Evolutionary conservation across 352 stramenopile species (phyloP), one percentile per base, ranked within the genome.

Genomic region (Phytophthora pini): DNA sequence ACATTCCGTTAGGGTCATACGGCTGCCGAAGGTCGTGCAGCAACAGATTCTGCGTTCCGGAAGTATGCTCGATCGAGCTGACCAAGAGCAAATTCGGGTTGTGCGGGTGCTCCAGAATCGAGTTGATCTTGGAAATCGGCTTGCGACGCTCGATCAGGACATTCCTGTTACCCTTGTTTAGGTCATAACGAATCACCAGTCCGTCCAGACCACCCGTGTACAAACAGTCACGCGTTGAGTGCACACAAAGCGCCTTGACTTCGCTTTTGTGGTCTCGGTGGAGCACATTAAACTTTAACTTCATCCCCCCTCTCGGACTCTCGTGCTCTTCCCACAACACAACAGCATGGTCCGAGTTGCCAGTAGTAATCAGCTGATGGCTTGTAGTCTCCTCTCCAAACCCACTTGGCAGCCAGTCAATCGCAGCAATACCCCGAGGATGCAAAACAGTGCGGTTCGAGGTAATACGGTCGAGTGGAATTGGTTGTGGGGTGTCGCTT

Each of bases 111-210:
- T 94, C 86, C 5, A 93, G 59, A 40, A 96, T 75, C 1, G 80
- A 65, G 61, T 96, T 96, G 68, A 96, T 93, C 72, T 94, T 92
- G 22, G 77, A 88, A 22, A 95, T 94, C 13, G 84, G 85, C 32
- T 89, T 87, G n/a, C 87, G 80, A 17, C 83, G 82, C 61, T 95
- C 84, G 40, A 95, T 77, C 17, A 93, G 66, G 1, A 67, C 75
- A 12, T 76, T 29, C 15, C 75, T 67, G 26, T 44, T 45, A 8
- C 74, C 66, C 48, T 71, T 72, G 27, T 91, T 68, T 58, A 93
- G 34, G 57, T 96, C 88, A 56, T 90, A 96, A 24, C 76, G 74
- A 12, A 94, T 72, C 34, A 95, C 68, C 26, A 85, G 59, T 0
- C 88, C 88, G 54, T 96, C 88, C 20, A 93, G 65, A 7, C 80